phyloP scores from a whole-genome alignment of 2,329 filamentous ascomycete genomes.

The Coniella lustricola region DNA sequence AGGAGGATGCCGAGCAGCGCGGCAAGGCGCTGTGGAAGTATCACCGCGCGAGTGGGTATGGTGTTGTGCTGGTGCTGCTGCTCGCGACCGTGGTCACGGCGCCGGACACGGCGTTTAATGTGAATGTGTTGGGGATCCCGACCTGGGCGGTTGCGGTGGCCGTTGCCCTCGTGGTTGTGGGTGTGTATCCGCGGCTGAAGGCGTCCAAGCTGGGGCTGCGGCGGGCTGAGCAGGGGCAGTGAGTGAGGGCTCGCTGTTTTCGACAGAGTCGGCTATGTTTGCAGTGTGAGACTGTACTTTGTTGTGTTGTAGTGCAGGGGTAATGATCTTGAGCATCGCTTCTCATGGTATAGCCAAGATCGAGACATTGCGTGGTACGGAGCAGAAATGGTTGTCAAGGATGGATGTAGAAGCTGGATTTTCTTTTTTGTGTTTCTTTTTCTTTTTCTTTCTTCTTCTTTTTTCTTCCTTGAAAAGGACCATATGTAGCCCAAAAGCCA shows the following conservation, averaged over 20 bases:
- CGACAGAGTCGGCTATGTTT: too few relatives aligned
- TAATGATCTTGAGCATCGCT: too few relatives aligned
- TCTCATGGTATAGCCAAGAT: too few relatives aligned
- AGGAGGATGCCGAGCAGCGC: slow-evolving; percentile 64
- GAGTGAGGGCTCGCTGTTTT: too few relatives aligned
- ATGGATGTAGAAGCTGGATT: too few relatives aligned
- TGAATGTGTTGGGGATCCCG: slow-evolving; percentile 61
- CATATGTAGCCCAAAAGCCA: too few relatives aligned
- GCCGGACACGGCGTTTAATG: slow-evolving; percentile 68
- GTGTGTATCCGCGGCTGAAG: slow-evolving; percentile 72
- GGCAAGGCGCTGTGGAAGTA: slow-evolving; percentile 88
- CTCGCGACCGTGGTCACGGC: slow-evolving; percentile 69
- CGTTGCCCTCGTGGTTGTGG: slow-evolving; percentile 58
- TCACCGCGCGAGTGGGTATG: slow-evolving; percentile 72
- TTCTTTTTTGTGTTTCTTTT: not conserved
- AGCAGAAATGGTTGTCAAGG: too few relatives aligned
- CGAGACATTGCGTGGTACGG: too few relatives aligned
- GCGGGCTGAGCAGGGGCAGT: not conserved
- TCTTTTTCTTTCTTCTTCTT: not conserved
- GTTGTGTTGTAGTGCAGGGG: too few relatives aligned
- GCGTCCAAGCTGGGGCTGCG: slow-evolving; percentile 65
- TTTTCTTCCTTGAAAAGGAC: too few relatives aligned
- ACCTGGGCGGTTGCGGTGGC: slow-evolving; percentile 69
- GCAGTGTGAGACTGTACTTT: too few relatives aligned
- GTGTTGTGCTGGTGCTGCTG: slow-evolving; percentile 56